Evolutionary conservation across 805 yeast genomes (phyloP), one percentile per base, ranked within the genome.

Genomic region (Kluyveromyces starmeri): DNA sequence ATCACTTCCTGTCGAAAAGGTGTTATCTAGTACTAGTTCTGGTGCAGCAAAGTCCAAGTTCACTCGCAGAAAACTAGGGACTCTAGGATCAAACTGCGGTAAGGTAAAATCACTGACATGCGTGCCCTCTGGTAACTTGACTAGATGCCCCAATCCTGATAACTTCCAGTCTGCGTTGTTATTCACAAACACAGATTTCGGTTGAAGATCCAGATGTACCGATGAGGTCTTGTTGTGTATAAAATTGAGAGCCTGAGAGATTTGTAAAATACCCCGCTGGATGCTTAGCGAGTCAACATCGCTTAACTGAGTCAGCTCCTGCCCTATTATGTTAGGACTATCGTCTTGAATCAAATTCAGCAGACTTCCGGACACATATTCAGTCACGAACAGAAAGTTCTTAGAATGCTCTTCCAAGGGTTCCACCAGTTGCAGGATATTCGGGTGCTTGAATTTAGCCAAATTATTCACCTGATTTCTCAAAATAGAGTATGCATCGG

Each of bases 91-190:
- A 41, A 73, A 69, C 32, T 79, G 81, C 48, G 83, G 83, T 28
- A 83, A 62, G 44, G 68, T 76, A 51, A 67, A 82, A 37, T 77
- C 84, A 4, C 67, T 68, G 9, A 73, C 48, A 11, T 69, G 71
- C 28, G 56, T 45, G 64, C 83, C 50, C 64, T 71, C 54, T 61
- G 70, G 49, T 61, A 71, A 42, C 33, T 61, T 62, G 4, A 54
- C 42, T 32, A 72, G 59, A 34, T 71, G 65, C 0, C 66, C 78
- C 39, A 92, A 68, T 0, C 96, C 96, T 5, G 82, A 71, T 2
- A 92, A 54, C 55, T 89, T 92, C 97, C 98, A 92, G 59, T 92
- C 97, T 4, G 94, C 88, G 44, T 77, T 81, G 25, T 75, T 80
- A 45, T 82, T 88, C 13, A 89, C 71, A 37, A 81, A 71, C 1